Evolutionary conservation across 139 green algal species (phyloP).

Genomic region (Asterochloris sp.): DNA sequence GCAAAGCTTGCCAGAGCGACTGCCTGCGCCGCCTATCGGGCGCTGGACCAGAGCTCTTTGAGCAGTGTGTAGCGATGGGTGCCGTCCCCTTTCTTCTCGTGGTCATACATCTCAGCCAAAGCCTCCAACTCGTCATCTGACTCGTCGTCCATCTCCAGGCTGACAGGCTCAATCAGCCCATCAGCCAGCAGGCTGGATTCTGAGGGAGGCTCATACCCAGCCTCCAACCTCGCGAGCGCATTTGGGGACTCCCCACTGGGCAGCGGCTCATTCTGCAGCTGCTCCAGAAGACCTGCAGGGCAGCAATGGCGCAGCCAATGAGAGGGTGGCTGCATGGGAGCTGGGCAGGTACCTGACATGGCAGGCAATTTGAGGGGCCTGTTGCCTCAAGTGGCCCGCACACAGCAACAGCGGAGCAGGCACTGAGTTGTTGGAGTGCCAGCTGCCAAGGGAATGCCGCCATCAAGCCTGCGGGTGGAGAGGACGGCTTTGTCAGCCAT

Average conservation of each 20-base stretch:
- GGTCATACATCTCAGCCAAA: conserved; percentile 29
- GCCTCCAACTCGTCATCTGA: conserved; percentile 50
- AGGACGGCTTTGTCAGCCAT: too few relatives aligned
- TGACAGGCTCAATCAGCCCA: conserved; percentile 40
- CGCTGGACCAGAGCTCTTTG: conserved; percentile 37
- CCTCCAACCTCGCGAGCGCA: conserved; percentile 16
- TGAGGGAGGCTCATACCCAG: conserved; percentile 30
- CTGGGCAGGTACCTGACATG: too few relatives aligned
- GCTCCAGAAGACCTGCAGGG: conserved; percentile 35
- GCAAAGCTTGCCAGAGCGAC: too few relatives aligned
- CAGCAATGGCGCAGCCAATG: background rate
- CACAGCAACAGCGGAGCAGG: too few relatives aligned
- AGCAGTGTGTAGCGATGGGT: conserved; percentile 39
- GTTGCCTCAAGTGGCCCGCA: too few relatives aligned
- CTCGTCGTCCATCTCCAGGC: conserved; percentile 47
- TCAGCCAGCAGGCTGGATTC: conserved; percentile 38
- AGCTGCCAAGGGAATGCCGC: too few relatives aligned
- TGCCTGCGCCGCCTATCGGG: background rate
- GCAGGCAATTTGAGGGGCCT: too few relatives aligned
- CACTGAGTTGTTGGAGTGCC: too few relatives aligned
- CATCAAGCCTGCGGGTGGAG: too few relatives aligned
- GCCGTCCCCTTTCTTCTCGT: background rate
- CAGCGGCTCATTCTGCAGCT: conserved; percentile 29
- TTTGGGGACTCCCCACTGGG: conserved; percentile 7
- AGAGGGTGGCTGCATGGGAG: too few relatives aligned